Evolutionary conservation across 257 asterid genomes (phyloP).

Genomic region (Solanum lycopersicoides): DNA sequence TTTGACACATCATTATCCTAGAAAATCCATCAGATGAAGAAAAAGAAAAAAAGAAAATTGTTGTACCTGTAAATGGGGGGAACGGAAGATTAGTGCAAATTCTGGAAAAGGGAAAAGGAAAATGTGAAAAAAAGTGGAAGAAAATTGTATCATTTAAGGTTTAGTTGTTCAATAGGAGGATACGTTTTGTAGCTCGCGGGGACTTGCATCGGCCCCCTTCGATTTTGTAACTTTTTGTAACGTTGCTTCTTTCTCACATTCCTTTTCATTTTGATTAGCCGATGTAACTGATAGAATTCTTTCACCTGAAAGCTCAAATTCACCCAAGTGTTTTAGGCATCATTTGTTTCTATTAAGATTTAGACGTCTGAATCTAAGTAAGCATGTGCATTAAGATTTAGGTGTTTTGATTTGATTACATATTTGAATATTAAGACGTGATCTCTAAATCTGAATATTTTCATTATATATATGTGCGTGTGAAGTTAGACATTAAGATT

Average conservation of each 20-base stretch:
- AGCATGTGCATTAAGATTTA: background rate
- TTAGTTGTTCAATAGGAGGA: constrained; percentile 33
- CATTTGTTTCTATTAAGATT: background rate
- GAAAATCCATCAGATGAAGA: constrained; percentile 4
- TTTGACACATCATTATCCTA: constrained; percentile 13
- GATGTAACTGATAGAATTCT: constrained; percentile 40
- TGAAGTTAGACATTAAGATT: too few species aligned
- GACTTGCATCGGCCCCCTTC: constrained; percentile 14
- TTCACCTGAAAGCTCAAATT: constrained; percentile 32
- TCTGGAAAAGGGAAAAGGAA: background rate
- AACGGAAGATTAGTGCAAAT: constrained; percentile 11
- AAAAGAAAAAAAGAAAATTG: background rate
- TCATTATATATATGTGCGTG: too few species aligned
- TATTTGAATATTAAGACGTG: too few species aligned
- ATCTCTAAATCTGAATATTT: too few species aligned
- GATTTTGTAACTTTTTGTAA: constrained; percentile 22
- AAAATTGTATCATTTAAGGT: constrained; percentile 27
- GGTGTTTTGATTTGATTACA: too few species aligned
- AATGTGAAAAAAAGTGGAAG: constrained; percentile 10
- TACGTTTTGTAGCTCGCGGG: constrained; percentile 41
- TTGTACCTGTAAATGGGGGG: constrained; percentile 9
- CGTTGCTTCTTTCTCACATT: background rate
- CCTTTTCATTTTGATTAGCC: constrained; percentile 1
- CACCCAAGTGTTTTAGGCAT: background rate
- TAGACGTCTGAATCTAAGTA: background rate